Percentiles rank a stretch among this genome's conserved stretches.
Evolutionary conservation across 1,284 basidiomycete genomes (phyloP).

Genomic region (Sanghuangporus weigelae): DNA sequence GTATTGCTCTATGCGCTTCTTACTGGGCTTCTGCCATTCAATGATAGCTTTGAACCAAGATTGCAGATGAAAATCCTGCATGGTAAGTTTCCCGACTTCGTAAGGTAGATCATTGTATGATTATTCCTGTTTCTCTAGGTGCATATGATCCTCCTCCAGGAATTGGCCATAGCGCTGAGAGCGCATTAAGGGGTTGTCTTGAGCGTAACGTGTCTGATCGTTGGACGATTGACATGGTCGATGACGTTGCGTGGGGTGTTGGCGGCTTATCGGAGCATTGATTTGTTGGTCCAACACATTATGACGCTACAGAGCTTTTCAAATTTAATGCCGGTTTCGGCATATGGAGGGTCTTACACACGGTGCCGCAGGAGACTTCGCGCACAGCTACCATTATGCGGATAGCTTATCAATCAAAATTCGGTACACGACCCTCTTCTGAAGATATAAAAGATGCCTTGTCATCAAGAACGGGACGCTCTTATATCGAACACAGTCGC

Average conservation of each 20-base stretch:
- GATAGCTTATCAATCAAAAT: no score
- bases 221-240: conserved; percentile 74
- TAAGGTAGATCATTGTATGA: conserved; percentile 7
- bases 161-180: conserved; percentile 65
- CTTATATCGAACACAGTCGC: not conserved
- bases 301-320: no score
- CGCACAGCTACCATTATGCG: no score
- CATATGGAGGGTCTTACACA: no score
- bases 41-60: conserved; percentile 83
- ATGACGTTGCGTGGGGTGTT: conserved; percentile 74
- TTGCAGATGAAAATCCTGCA: conserved; percentile 87
- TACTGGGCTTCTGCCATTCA: conserved; percentile 77
- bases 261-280: conserved; percentile 30
- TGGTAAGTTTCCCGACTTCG: conserved; percentile 43
- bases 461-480: not conserved
- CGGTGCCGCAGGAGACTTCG: no score
- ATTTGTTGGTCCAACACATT: no score
- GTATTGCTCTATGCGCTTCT: conserved; percentile 83
- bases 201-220: conserved; percentile 52
- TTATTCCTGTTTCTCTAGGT: conserved; percentile 35
- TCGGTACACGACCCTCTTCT: no score
- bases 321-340: no score
- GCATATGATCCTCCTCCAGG: conserved; percentile 51
- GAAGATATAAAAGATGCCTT: not conserved
- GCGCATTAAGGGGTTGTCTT: conserved; percentile 72